Base-by-base conservation (phyloP, 1,139 yeast species). In the Blastobotrys malaysiensis region DNA sequence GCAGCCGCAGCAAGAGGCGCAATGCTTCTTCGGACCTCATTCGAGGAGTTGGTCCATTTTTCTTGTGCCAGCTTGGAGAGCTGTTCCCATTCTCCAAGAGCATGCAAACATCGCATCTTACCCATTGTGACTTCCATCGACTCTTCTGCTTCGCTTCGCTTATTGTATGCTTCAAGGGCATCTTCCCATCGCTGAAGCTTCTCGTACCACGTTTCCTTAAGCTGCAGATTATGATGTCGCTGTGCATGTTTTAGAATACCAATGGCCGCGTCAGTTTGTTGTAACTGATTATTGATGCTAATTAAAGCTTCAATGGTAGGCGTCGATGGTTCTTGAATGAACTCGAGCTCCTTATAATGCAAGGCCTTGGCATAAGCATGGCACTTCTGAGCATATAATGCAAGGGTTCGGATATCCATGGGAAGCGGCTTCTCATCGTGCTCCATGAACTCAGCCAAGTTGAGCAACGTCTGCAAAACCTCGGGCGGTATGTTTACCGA, bases 1-100 rank as follows among this genome's bases (percentile, higher is more conserved):
- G 99, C 98, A 1, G 98, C 98, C 0, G 98, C 99, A 0, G 99
- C 99, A 53, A 95, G 74, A 0, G 99, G 99, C 1, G 99, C 98
- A 61, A 95, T 91, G n/a, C 85, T 82, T 57, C 96, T 76, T 63
- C 84, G 81, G 50, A 83, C 83, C 24, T 88, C 97, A 49, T 83
- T 78, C 2, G 87, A 75, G 0, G 96, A 81, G 47, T 77, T 77
- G 26, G 75, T 77, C 99, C 99, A 95, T 66, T 88, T 88, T 49
- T 84, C 86, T 62, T 83, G 86, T 0, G 98, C 97, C 54, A 93
- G 75, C 58, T 86, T 88, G 9, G 95, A 86, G 26, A 95, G 75
- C 63, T 86, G 88, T 61, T 91, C 98, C 99, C 99, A 95, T 71
- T 93, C 98, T 51, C 99, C 99, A 27, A 95, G 75, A 0, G 99